Percentiles rank a stretch among this genome's conserved stretches.
Evolutionary conservation across 306 rosid species (phyloP).

Genomic region (Malus asiatica): DNA sequence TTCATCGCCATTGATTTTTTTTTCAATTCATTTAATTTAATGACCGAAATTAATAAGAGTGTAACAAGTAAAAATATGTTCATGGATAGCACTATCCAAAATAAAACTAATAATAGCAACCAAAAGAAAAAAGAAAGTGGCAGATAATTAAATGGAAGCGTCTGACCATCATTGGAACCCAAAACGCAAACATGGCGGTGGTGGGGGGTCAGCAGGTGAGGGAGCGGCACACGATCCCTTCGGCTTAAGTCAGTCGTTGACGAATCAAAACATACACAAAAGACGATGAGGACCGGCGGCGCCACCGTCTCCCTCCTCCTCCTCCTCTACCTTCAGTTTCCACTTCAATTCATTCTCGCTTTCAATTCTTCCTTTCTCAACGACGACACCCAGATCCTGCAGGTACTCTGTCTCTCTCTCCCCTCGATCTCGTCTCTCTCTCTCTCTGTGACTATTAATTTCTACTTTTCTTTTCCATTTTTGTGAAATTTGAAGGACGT

Average conservation of each 20-base stretch:
- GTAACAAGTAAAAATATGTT: no score
- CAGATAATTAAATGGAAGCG: background rate
- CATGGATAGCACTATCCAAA: no score
- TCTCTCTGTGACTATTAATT: background rate
- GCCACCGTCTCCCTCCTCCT: constrained; percentile 14
- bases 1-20: no score
- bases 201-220: background rate
- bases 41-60: rapidly evolving
- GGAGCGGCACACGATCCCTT: background rate
- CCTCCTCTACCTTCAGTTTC: constrained; percentile 17
- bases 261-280: background rate
- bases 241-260: background rate
- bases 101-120: background rate
- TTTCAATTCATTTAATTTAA: no score
- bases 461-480: background rate
- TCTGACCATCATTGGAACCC: background rate
- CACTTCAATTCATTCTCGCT: constrained; percentile 5
- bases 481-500: constrained; percentile 44
- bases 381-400: constrained; percentile 45
- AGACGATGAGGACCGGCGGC: constrained; percentile 4
- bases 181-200: background rate
- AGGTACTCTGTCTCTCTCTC: constrained; percentile 30
- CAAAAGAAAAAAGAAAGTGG: background rate
- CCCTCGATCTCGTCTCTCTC: background rate
- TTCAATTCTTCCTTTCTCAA: constrained; percentile 17